Percentiles rank a stretch among this genome's conserved stretches.
Conservation (phyloP, 768 basidiomycete genomes). For the Kwoniella heveanensis region DNA sequence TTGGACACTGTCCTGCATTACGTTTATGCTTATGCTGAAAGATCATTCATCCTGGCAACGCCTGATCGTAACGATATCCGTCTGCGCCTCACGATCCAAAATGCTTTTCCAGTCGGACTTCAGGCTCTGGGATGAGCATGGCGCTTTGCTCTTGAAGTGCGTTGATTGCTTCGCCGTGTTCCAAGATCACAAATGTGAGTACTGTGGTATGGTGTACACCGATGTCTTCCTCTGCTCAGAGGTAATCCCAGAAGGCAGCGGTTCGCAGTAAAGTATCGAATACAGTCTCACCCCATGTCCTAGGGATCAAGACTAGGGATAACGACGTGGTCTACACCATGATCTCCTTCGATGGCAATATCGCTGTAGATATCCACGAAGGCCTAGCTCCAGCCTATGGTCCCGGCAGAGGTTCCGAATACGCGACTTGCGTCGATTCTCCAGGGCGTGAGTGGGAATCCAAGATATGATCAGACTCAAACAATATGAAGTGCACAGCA, state of each 20-base stretch:
- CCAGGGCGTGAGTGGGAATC: not conserved
- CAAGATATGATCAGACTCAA: not conserved
- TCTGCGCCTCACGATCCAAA: too few species aligned
- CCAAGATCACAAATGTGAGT: not conserved
- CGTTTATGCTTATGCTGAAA: too few species aligned
- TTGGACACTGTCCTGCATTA: too few species aligned
- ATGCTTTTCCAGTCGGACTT: not conserved
- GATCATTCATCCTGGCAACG: too few species aligned
- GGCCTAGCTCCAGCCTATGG: not conserved
- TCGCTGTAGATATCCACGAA: not conserved
- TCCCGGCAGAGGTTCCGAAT: not conserved
- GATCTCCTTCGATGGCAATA: not conserved
- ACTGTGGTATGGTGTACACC: too few species aligned
- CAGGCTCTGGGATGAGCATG: not conserved
- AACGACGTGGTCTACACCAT: not conserved
- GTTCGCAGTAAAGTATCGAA: too few species aligned
- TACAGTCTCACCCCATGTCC: too few species aligned
- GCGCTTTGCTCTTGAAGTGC: not conserved
- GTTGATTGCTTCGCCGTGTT: not conserved
- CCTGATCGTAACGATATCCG: too few species aligned
- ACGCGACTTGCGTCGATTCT: not conserved
- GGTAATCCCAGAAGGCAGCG: too few species aligned
- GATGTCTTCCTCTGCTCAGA: too few species aligned
- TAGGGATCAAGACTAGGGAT: not conserved
- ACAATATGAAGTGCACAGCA: too few species aligned